Evolutionary conservation across 129 eudicot species (phyloP).

Genomic region (Centaurea solstitialis): DNA sequence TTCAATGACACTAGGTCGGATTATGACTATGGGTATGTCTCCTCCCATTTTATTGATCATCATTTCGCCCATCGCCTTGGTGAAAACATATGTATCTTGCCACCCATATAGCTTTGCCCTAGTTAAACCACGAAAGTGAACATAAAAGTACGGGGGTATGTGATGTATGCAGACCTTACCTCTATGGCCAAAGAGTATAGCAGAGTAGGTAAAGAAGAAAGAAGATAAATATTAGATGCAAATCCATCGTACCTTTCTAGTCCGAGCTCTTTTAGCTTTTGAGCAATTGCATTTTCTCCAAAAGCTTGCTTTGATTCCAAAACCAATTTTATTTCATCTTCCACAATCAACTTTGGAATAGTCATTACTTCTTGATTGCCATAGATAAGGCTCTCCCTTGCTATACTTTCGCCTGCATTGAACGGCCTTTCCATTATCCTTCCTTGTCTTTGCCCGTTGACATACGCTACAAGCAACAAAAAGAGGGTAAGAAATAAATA

Average conservation of each 20-base stretch:
- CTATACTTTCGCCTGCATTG: constrained; percentile 73
- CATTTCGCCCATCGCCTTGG: constrained; percentile 99
- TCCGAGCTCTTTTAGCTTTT: constrained; percentile 80
- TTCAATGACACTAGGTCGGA: constrained; percentile 95
- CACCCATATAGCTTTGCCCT: constrained; percentile 93
- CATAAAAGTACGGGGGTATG: neutral
- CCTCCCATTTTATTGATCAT: constrained; percentile 85
- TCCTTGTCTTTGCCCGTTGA: constrained; percentile 95
- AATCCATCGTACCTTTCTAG: constrained; percentile 56
- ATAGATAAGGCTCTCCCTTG: constrained; percentile 50
- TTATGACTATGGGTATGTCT: constrained; percentile 83
- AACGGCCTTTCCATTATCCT: constrained; percentile 84
- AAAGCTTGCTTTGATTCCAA: constrained; percentile 50
- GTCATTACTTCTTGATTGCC: constrained; percentile 30
- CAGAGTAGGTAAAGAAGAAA: neutral
- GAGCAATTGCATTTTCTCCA: constrained; percentile 44
- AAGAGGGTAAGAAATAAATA: constrained; percentile 3
- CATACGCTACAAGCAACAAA: constrained; percentile 72
- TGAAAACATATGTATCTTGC: constrained; percentile 97
- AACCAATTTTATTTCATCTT: constrained; percentile 77
- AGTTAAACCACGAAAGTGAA: neutral
- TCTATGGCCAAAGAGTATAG: neutral
- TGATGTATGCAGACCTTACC: neutral
- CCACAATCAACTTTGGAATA: constrained; percentile 58
- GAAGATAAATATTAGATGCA: neutral